A percentile compares a stretch with the other conserved stretches of the same genome.
Conservation (phyloP, 768 basidiomycete species). For the Trametes meyenii region DNA sequence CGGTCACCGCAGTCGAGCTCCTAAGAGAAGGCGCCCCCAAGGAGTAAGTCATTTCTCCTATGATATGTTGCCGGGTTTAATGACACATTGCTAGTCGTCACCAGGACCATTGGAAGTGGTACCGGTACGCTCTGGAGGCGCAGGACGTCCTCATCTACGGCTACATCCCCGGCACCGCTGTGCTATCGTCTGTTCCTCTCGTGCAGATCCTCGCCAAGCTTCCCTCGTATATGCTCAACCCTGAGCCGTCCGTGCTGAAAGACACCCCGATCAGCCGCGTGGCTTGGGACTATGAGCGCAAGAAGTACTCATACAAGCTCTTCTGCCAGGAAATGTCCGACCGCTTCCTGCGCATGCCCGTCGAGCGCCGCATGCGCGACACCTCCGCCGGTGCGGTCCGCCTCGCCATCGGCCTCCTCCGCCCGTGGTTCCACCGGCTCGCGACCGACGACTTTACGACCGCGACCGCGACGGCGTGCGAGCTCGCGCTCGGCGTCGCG, state of each 20-base stretch:
- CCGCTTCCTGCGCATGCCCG: constrained; percentile 56
- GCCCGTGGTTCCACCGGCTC: constrained; percentile 66
- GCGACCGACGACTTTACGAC: constrained; percentile 44
- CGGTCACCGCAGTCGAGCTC: constrained; percentile 68
- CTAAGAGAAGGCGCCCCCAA: constrained; percentile 52
- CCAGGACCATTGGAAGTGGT: constrained; percentile 74
- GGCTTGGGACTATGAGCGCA: constrained; percentile 58
- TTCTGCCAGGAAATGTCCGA: constrained; percentile 74
- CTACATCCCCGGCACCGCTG: constrained; percentile 63
- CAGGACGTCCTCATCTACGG: constrained; percentile 76
- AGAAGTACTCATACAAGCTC: constrained; percentile 63
- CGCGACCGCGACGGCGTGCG: constrained; percentile 42
- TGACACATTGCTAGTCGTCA: constrained; percentile 48
- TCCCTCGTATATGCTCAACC: constrained; percentile 67
- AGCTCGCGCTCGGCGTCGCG: constrained; percentile 39
- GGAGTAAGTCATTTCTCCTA: constrained; percentile 45
- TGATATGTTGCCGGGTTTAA: neutral
- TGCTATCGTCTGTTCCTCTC: constrained; percentile 72
- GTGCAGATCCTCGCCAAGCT: constrained; percentile 64
- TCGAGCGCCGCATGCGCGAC: constrained; percentile 62
- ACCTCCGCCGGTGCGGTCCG: constrained; percentile 69
- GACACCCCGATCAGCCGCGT: constrained; percentile 41
- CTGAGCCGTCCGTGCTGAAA: constrained; percentile 37
- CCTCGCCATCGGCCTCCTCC: constrained; percentile 66
- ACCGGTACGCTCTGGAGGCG: constrained; percentile 71